Evolutionary conservation across 306 rosid species (phyloP).

Genomic region (Amphicarpaea edgeworthii): DNA sequence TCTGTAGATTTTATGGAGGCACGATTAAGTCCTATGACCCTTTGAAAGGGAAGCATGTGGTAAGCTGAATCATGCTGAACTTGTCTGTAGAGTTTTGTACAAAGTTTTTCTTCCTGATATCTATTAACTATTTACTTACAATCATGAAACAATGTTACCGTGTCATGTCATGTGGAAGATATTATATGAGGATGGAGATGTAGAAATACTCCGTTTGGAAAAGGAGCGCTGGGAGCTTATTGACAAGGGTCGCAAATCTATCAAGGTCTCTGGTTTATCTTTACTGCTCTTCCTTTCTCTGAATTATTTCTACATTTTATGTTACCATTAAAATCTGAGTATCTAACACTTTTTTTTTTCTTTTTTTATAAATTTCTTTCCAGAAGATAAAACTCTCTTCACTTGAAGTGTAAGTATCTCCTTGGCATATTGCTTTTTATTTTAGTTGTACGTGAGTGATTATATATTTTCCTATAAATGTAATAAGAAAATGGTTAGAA

Average conservation of each 20-base stretch:
- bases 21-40: conserved; percentile 86
- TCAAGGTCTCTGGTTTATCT: conserved; percentile 56
- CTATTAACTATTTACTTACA: conserved; percentile 13
- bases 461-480: conserved; percentile 3
- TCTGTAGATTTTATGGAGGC: conserved; percentile 88
- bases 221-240: conserved; percentile 63
- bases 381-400: conserved; percentile 77
- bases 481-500: not conserved
- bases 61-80: conserved; percentile 57
- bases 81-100: conserved; percentile 33
- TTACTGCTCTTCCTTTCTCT: conserved; percentile 38
- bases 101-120: conserved; percentile 5
- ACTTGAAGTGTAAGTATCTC: conserved; percentile 65
- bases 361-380: conserved; percentile 39
- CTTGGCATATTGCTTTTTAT: conserved; percentile 33
- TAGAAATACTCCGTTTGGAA: conserved; percentile 61
- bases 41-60: conserved; percentile 89
- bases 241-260: conserved; percentile 58
- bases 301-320: conserved; percentile 28
- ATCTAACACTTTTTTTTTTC: conserved; percentile 43
- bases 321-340: conserved; percentile 46
- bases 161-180: conserved; percentile 62
- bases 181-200: conserved; percentile 66
- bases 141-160: conserved; percentile 43
- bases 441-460: conserved; percentile 6